phyloP scores from a whole-genome alignment of 148 eudicot genomes.

The Linanthus parryae region DNA sequence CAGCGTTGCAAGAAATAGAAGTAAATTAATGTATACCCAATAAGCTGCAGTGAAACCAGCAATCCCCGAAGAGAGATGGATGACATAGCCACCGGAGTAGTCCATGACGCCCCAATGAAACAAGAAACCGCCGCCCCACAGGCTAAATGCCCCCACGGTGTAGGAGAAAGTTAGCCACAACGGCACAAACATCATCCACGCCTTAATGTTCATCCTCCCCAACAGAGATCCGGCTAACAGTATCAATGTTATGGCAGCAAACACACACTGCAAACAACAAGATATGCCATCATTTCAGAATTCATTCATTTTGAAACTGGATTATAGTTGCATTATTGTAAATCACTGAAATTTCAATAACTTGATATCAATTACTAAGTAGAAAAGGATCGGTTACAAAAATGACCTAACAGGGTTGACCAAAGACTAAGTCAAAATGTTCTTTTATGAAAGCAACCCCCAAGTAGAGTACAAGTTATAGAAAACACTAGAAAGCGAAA shows the following conservation, averaged over 20 bases:
- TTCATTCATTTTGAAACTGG: no score
- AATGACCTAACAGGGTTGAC: no score
- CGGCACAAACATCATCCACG: constrained; percentile 79
- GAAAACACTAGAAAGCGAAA: no score
- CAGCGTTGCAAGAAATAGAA: no score
- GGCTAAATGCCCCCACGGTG: constrained; percentile 60
- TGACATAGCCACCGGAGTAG: constrained; percentile 68
- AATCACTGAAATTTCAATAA: no score
- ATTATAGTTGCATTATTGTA: no score
- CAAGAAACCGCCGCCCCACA: constrained; percentile 78
- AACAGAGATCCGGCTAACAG: constrained; percentile 56
- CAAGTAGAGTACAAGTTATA: no score
- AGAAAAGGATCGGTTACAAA: no score
- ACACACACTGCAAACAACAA: constrained; percentile 60
- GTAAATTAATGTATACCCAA: constrained; percentile 56
- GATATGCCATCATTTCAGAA: no score
- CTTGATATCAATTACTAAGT: no score
- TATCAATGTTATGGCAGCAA: constrained; percentile 50
- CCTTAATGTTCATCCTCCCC: constrained; percentile 65
- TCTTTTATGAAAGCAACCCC: no score
- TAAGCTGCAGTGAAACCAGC: constrained; percentile 73
- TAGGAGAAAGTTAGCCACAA: constrained; percentile 63
- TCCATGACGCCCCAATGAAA: constrained; percentile 73
- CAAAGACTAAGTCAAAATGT: no score
- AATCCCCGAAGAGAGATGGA: constrained; percentile 64